A percentile compares a stretch with the other conserved stretches of the same genome.
These are phyloP conservation scores for Eutypella sp. DNA, from an alignment of 2,329 filamentous ascomycete genomes.

Conservation along the genomic window DNA sequence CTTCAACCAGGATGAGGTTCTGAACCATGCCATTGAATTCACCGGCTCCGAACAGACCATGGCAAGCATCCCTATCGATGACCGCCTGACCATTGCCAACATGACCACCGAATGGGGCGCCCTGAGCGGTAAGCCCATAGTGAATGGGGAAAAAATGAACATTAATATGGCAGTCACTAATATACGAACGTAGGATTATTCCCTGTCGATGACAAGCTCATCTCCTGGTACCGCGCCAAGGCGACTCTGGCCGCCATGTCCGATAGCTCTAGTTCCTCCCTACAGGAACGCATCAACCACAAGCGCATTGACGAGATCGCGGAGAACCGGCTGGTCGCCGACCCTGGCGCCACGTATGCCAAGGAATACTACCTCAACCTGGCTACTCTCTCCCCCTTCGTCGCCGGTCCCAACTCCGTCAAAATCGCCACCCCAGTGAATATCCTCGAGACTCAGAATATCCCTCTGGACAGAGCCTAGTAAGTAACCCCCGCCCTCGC, in stretches of 20 bases:
- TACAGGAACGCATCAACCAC: constrained; percentile 66
- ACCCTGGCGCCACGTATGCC: constrained; percentile 73
- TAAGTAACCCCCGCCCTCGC: too few species aligned
- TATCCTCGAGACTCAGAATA: constrained; percentile 68
- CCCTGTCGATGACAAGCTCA: constrained; percentile 69
- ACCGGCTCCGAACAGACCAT: constrained; percentile 75
- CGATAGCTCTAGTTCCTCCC: constrained; percentile 40
- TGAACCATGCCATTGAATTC: constrained; percentile 91
- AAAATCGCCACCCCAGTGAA: constrained; percentile 76
- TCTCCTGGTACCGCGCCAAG: constrained; percentile 70
- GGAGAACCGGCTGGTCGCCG: constrained; percentile 60
- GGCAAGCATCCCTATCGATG: constrained; percentile 64
- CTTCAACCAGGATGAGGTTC: constrained; percentile 80
- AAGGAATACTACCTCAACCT: constrained; percentile 80
- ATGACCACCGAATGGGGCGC: constrained; percentile 84
- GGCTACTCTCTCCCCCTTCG: constrained; percentile 75
- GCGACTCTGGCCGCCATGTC: constrained; percentile 67
- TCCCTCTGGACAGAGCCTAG: constrained; percentile 81
- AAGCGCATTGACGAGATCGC: constrained; percentile 67
- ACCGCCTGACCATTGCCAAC: constrained; percentile 69
- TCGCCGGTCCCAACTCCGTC: constrained; percentile 85
- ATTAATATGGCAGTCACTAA: not conserved
- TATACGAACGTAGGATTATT: constrained; percentile 53
- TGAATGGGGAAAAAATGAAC: not conserved
- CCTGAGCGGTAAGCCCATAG: constrained; percentile 34